These are phyloP conservation scores for Catunica adiposa DNA, from an alignment of 2,329 filamentous ascomycete species.

Conservation along the genomic window DNA sequence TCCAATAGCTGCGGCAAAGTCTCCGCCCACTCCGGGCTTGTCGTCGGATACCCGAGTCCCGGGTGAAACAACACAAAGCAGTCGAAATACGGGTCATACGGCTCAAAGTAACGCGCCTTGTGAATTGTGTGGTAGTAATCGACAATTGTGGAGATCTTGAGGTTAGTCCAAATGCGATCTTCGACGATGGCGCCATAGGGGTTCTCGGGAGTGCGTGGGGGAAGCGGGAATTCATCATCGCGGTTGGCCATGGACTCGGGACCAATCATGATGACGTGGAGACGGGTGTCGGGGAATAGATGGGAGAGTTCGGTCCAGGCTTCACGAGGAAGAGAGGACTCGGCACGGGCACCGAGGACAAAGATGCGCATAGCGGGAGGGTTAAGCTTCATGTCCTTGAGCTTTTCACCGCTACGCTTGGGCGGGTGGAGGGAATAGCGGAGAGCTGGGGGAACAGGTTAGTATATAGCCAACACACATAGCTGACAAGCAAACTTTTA, in stretches of 20 bases:
- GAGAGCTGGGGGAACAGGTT: conserved; percentile 41
- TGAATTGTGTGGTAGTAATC: conserved; percentile 98
- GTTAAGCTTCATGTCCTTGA: conserved; percentile 67
- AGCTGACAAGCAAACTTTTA: not conserved
- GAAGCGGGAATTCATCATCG: conserved; percentile 81
- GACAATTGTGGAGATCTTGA: conserved; percentile 96
- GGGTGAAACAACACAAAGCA: conserved; percentile 96
- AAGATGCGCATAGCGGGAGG: conserved; percentile 85
- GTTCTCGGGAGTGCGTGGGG: conserved; percentile 67
- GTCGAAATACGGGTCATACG: conserved; percentile 97
- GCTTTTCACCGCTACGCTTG: conserved; percentile 48
- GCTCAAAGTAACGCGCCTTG: conserved; percentile 74
- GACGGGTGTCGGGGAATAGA: conserved; percentile 78
- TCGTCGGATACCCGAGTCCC: conserved; percentile 83
- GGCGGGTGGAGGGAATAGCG: conserved; percentile 89
- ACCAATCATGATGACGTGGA: conserved; percentile 88
- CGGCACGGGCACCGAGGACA: conserved; percentile 85
- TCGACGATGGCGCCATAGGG: conserved; percentile 91
- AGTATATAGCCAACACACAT: conserved; percentile 1
- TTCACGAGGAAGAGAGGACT: conserved; percentile 85
- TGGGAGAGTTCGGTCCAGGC: conserved; percentile 90
- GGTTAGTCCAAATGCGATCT: conserved; percentile 67
- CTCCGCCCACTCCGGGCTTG: conserved; percentile 82
- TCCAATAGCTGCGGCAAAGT: conserved; percentile 80
- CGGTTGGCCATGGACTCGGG: conserved; percentile 93